phyloP scores from a whole-genome alignment of 2,329 filamentous ascomycete species.

The Fusarium falciforme region DNA sequence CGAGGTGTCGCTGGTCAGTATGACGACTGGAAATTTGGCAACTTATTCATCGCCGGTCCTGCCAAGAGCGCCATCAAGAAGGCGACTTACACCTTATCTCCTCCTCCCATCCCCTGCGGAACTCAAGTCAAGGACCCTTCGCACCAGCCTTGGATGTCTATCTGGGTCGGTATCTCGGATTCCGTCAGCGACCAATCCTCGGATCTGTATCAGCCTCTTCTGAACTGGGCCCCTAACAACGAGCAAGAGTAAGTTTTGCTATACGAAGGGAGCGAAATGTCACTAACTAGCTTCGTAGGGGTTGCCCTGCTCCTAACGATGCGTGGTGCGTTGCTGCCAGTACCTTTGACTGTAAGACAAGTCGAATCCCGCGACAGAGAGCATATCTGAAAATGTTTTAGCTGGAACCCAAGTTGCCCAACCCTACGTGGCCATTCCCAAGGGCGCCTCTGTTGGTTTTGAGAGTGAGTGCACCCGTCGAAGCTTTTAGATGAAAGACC shows the following conservation, averaged over 20 bases:
- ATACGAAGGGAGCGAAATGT: rapidly evolving
- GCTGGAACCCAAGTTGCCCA: neutral
- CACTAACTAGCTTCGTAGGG: neutral
- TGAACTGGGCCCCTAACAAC: slow-evolving; percentile 20
- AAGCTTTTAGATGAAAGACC: neutral
- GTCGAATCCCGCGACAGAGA: rapidly evolving
- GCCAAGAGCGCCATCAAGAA: slow-evolving; percentile 15
- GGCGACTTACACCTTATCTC: slow-evolving; percentile 11
- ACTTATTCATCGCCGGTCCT: slow-evolving; percentile 5
- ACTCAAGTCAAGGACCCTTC: slow-evolving; percentile 2
- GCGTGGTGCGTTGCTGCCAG: slow-evolving; percentile 4
- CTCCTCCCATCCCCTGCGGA: slow-evolving; percentile 12
- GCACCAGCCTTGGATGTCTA: slow-evolving; percentile 18
- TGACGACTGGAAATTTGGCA: slow-evolving; percentile 18
- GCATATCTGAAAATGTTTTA: neutral
- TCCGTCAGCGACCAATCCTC: slow-evolving; percentile 7
- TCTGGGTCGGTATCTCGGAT: slow-evolving; percentile 15
- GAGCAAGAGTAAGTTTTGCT: neutral
- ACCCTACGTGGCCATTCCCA: neutral
- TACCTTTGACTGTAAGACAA: neutral
- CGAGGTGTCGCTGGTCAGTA: slow-evolving; percentile 15
- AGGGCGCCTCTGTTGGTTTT: neutral
- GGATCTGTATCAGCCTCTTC: slow-evolving; percentile 12
- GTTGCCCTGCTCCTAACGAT: neutral
- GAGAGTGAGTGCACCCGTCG: neutral